Percentiles rank a stretch among this genome's conserved stretches.
These are phyloP conservation scores for Arthrobotrys pseudoclavata DNA, from an alignment of 2,329 filamentous ascomycete genomes.

Conservation along the genomic window DNA sequence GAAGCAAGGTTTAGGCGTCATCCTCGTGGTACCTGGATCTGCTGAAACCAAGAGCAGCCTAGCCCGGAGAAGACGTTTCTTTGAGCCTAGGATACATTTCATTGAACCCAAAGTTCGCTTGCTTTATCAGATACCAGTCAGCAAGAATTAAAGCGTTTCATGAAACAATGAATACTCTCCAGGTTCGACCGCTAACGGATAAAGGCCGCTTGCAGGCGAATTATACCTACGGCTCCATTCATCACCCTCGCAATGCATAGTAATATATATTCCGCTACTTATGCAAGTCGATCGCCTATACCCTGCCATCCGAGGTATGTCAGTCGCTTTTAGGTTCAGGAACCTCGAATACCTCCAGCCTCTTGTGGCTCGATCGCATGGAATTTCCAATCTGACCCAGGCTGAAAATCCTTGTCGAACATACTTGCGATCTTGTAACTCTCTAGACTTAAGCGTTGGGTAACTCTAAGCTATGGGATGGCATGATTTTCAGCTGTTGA, in stretches of 20 bases:
- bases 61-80: slow-evolving; percentile 15
- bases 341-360: slow-evolving; percentile 31
- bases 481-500: neutral
- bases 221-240: neutral
- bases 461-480: slow-evolving; percentile 15
- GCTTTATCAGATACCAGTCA: slow-evolving; percentile 14
- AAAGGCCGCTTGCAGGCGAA: neutral
- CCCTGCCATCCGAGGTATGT: slow-evolving; percentile 13
- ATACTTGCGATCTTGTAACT: neutral
- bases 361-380: slow-evolving; percentile 34
- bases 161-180: slow-evolving; percentile 10
- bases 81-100: neutral
- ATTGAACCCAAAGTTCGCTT: slow-evolving; percentile 8
- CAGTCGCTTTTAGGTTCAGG: slow-evolving; percentile 17
- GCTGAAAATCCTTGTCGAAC: neutral
- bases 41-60: slow-evolving; percentile 1
- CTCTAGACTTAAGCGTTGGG: slow-evolving; percentile 4
- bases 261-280: slow-evolving; percentile 13
- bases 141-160: slow-evolving; percentile 8
- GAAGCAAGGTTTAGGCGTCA: slow-evolving; percentile 17
- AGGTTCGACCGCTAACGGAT: neutral
- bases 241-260: neutral
- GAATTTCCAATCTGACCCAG: slow-evolving; percentile 10
- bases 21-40: slow-evolving; percentile 15
- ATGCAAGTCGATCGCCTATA: slow-evolving; percentile 7